phyloP scores from a whole-genome alignment of 352 stramenopile species.

The Pythium diclinum region DNA sequence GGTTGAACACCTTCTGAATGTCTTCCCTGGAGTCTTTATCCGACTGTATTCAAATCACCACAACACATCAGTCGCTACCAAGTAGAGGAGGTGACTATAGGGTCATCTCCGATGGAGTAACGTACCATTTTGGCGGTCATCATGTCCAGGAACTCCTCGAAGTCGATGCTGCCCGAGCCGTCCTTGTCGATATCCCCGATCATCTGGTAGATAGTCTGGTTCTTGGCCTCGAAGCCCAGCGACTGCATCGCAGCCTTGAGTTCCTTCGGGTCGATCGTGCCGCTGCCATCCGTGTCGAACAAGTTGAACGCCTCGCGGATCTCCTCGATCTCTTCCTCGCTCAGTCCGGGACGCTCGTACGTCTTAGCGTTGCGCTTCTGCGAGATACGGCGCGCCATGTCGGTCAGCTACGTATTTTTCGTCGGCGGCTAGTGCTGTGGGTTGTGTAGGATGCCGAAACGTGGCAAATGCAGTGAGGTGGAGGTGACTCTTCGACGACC shows the following conservation, averaged over 20 bases:
- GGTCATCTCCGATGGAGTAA: not conserved
- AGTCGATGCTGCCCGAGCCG: slow-evolving; percentile 94
- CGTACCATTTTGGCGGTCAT: slow-evolving; percentile 94
- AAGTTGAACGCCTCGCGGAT: slow-evolving; percentile 97
- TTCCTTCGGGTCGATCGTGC: slow-evolving; percentile 97
- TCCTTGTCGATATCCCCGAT: slow-evolving; percentile 97
- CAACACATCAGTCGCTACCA: not conserved
- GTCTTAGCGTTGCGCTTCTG: slow-evolving; percentile 88
- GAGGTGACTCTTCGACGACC: slow-evolving; percentile 1
- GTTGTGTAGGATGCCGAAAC: not conserved
- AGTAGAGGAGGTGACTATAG: not conserved
- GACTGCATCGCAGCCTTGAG: slow-evolving; percentile 96
- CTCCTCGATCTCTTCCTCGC: slow-evolving; percentile 94
- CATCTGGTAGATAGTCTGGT: slow-evolving; percentile 98
- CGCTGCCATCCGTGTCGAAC: slow-evolving; percentile 96
- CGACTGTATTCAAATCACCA: slow-evolving; percentile 42
- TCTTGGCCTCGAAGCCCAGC: slow-evolving; percentile 96
- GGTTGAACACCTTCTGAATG: slow-evolving; percentile 95
- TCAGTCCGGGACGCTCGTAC: slow-evolving; percentile 87
- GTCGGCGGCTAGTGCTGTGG: not conserved
- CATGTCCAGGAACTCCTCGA: slow-evolving; percentile 97
- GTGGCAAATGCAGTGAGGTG: slow-evolving; percentile 4
- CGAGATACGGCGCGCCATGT: slow-evolving; percentile 68
- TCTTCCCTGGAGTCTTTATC: slow-evolving; percentile 96
- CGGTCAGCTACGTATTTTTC: not conserved